phyloP scores from a whole-genome alignment of 2,329 filamentous ascomycete species.

The Chaetothyriales sp. region DNA sequence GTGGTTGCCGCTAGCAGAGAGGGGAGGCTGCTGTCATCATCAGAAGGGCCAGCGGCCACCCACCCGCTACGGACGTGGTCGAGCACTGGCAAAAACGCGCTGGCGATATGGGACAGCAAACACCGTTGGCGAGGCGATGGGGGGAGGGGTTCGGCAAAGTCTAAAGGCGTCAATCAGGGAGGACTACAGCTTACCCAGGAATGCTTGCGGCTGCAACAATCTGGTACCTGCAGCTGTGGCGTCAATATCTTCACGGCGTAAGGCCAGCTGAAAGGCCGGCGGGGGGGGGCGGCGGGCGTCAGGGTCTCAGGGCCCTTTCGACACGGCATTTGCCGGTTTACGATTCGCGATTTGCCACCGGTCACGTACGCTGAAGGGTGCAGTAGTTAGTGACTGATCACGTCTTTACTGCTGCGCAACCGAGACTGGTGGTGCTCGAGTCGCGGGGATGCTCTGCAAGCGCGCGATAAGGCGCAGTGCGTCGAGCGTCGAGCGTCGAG shows the following conservation, averaged over 20 bases:
- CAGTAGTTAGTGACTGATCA: background rate
- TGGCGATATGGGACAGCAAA: no score
- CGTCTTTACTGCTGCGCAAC: background rate
- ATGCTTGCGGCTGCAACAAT: conserved; percentile 3
- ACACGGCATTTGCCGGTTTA: background rate
- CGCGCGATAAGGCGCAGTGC: no score
- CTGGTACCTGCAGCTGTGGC: conserved; percentile 16
- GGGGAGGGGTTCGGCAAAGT: background rate
- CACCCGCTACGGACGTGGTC: background rate
- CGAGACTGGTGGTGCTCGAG: background rate
- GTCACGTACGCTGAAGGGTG: background rate
- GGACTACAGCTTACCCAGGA: background rate
- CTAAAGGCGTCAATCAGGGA: background rate
- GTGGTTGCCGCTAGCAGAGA: background rate
- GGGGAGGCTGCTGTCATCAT: background rate
- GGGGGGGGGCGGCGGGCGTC: no score
- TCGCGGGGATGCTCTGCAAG: no score
- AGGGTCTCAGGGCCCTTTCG: background rate
- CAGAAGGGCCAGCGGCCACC: background rate
- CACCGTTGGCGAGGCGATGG: no score
- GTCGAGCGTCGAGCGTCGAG: no score
- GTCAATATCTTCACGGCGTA: conserved; percentile 1
- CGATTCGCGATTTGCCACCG: background rate
- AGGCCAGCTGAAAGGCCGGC: background rate
- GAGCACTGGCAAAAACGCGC: background rate